Evolutionary conservation across 2,329 filamentous ascomycete genomes (phyloP), one percentile per base, ranked within the genome.

Genomic region (Amylocarpus encephaloides): DNA sequence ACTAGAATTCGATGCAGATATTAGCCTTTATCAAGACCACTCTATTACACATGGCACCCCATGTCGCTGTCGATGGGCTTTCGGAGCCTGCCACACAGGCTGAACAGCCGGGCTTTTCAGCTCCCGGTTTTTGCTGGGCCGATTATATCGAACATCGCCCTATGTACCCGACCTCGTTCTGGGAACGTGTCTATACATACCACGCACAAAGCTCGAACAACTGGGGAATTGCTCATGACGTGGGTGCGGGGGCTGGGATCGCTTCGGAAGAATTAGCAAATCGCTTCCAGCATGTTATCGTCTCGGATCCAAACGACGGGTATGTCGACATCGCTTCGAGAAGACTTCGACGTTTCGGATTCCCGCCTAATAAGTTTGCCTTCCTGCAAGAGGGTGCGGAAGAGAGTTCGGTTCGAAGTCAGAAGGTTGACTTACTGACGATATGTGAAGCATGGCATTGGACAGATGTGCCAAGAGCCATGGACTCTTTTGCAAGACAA

Each of bases 281-380:
- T 16, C 50, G 33, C n/a, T 57, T 50, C 43, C 18, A 11, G 29
- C 36, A 52, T 26, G 58, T 64, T 2, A 46, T 62, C 16, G 57
- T 66, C 11, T 64, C 62, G 15, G 62, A 65, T 15, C 62, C 62
- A 2, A 64, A 64, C 42, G 57, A 63, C 9, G 57, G 53, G 7
- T 59, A 64, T 43, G 44, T 44, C 12, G 41, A 49, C 2, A 44
- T 60, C 10, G 61, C 62, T 0, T 51, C 51, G 16, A 51, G 55
- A 33, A 45, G 59, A 2, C 56, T 64, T 7, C 35, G 55, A 29
- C 46, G 61, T 30, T 43, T 49, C 26, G 39, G 19, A 3, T 26
- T 55, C 9, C 51, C 57, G 1, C 54, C 57, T 42, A 48, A 49
- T 4, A 53, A 58, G 11, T 64, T 66, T 34, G 33, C 5, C 1